A percentile compares a stretch with the other conserved stretches of the same genome.
Evolutionary conservation across 78 protist species (phyloP).

Genomic region (Isochrysis galbana): DNA sequence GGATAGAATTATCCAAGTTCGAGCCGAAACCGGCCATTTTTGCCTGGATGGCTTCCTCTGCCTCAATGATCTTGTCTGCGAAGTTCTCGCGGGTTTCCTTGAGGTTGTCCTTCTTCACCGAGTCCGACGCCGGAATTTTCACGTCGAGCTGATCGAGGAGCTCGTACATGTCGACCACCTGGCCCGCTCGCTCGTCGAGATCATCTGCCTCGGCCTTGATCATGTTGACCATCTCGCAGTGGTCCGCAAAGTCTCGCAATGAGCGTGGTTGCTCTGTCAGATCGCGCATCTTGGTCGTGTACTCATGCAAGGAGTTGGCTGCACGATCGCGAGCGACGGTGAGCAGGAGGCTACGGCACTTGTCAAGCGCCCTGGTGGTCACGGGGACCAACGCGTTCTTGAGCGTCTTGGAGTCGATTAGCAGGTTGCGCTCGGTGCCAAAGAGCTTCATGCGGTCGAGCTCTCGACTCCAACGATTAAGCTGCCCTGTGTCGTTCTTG

Average conservation of each 20-base stretch:
- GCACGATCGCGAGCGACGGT: neutral
- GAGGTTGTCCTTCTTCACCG: conserved; percentile 35
- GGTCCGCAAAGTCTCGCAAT: neutral
- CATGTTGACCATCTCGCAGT: neutral
- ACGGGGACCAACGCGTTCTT: neutral
- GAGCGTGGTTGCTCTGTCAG: conserved; percentile 21
- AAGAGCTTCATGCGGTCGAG: conserved; percentile 32
- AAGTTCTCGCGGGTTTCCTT: neutral
- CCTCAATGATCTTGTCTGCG: neutral
- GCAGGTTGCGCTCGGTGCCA: neutral
- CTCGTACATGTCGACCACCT: conserved; percentile 42
- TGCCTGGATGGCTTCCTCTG: neutral
- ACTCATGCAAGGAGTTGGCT: neutral
- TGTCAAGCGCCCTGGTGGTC: neutral
- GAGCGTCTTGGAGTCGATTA: conserved; percentile 26
- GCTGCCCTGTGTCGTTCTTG: conserved; percentile 20
- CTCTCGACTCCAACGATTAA: neutral
- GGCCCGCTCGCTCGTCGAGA: neutral
- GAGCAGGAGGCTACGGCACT: neutral
- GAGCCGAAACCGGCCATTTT: neutral
- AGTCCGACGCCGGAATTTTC: conserved; percentile 18
- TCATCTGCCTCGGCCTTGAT: neutral
- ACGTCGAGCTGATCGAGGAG: conserved; percentile 24
- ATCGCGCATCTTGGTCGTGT: neutral
- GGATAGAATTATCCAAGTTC: neutral